Percentiles rank a stretch among this genome's conserved stretches.
phyloP scores from a whole-genome alignment of 148 eudicot species.

The Amaranthus palmeri region DNA sequence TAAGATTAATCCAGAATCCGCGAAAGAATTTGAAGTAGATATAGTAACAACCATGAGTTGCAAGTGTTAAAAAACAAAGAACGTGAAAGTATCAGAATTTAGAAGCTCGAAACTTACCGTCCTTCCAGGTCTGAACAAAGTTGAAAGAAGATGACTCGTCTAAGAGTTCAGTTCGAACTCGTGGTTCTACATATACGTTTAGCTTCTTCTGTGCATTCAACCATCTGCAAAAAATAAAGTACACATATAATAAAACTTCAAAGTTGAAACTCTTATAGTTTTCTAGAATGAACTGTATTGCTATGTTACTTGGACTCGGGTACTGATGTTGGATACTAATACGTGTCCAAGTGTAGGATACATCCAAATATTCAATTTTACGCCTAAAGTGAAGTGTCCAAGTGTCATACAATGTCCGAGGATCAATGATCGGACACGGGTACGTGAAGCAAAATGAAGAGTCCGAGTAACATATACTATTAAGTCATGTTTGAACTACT shows the following conservation, averaged over 20 bases:
- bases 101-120: conserved; percentile 45
- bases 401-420: neutral
- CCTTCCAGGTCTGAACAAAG: conserved; percentile 85
- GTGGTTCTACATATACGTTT: conserved; percentile 77
- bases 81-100: neutral
- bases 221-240: conserved; percentile 55
- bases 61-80: neutral
- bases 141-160: conserved; percentile 62
- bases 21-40: neutral
- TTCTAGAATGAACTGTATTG: too few relatives aligned
- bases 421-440: neutral
- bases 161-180: conserved; percentile 69
- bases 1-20: neutral
- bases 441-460: neutral
- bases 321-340: too few relatives aligned
- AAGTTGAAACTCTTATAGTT: too few relatives aligned
- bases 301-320: too few relatives aligned
- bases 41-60: neutral
- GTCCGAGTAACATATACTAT: too few relatives aligned
- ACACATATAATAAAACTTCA: neutral
- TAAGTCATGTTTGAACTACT: neutral
- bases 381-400: neutral
- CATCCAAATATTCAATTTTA: too few relatives aligned
- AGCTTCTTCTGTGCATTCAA: conserved; percentile 65
- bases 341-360: too few relatives aligned